Base-by-base conservation (phyloP, 495 filamentous ascomycete species). In the Xylaria telfairii region DNA sequence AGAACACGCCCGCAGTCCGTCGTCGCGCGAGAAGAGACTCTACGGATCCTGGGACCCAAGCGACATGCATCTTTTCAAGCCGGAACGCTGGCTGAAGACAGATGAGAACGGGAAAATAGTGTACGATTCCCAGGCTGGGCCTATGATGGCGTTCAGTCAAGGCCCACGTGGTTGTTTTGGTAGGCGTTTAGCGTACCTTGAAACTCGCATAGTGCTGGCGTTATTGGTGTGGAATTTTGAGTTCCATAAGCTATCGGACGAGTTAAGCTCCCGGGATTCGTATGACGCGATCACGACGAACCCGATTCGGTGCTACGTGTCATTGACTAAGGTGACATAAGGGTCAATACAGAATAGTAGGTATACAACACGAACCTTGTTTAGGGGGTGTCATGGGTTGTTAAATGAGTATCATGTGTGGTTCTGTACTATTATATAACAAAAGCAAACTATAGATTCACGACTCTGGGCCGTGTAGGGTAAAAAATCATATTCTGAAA, bases 191-290 rank as follows among this genome's bases (percentile, higher is more conserved):
- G 81, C 79, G 7, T 72, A 78, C 51, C 59, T 81, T 6, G 76
- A 83, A 71, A 60, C 81, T 56, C 59, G 74, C 10, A 73, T 79
- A 12, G 64, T 81, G 19, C 39, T 80, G 30, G 69, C 75, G 1
- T 49, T 82, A 63, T 15, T 84, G 26, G 28, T 83, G 15, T 82
- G 79, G 81, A 74, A 80, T 37, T 83, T 84, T 63, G 73, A 81
- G 46, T 73, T 83, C 8, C 66, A 74, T 47, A 17, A 65, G 72
- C 39, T 71, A 7, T 65, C 73, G 44, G 56, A 41, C 21, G 67
- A 63, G 57, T 54, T 79, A 49, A 69, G 70, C 41, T 61, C 72
- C 46, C 42, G 69, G 30, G 47, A 63, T n/a, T 26, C 65, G 21
- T 32, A 32, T 46, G 53, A 60, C 13, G 21, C 37, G 24, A 42